Evolutionary conservation across 805 yeast species (phyloP), one percentile per base, ranked within the genome.

Genomic region (Pichia cephalocereana): DNA sequence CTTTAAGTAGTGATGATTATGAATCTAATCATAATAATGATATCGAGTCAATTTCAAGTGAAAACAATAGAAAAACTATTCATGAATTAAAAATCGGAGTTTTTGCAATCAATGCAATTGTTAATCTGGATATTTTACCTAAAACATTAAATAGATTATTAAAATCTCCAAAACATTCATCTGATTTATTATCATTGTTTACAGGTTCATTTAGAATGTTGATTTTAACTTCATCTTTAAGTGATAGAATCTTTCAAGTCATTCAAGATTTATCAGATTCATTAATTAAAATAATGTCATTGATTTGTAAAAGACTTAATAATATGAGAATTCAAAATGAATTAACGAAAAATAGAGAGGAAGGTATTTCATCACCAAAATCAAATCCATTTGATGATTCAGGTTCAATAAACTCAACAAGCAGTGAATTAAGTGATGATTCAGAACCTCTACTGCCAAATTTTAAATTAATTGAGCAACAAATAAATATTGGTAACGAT

Each of bases 141-240:
- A 46, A 49, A 12, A 51, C 50, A 38, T 42, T 53, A 5, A 42
- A 46, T 27, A 36, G 52, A 8, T 38, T 55, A 8, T 56, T 61
- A 28, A 51, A 54, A 23, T 43, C 52, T 23, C 31, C 43, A n/a
- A 54, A 52, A 26, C 28, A 52, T 17, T 47, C 60, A 18, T 34
- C 55, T 3, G 27, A 48, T 6, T 49, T 55, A 34, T 36, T 60
- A 14, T 47, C 53, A 7, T 47, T 56, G 23, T 43, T 58, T 8
- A 50, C 60, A 2, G 65, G 65, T 38, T 65, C 63, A 8, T 45
- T 64, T 0, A 50, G 54, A 43, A 48, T 54, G n/a, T 34, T 62
- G 3, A 49, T 55, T 38, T 53, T 56, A 28, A 50, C 57, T 5
- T 62, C 64, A 11, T 42, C 52, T 3, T 44, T 59, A 45, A 41